Conservation (phyloP, 2,329 filamentous ascomycete species). For the Emmonsiellopsis sp. region DNA sequence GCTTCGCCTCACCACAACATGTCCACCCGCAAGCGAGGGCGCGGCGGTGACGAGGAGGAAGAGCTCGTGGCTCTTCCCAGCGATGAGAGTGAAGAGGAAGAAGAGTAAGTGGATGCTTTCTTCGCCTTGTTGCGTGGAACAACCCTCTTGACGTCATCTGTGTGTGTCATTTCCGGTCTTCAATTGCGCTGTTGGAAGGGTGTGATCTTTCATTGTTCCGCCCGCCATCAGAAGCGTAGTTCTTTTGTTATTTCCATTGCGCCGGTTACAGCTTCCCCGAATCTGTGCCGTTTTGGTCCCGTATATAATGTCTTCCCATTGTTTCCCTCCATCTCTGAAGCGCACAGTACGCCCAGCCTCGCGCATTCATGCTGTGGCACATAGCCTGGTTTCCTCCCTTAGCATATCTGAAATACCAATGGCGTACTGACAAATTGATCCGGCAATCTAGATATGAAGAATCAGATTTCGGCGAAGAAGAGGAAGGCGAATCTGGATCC, state of each 20-base stretch:
- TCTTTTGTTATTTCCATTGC: background rate
- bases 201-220: background rate
- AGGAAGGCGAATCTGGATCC: constrained; percentile 10
- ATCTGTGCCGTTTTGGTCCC: background rate
- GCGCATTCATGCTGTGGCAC: background rate
- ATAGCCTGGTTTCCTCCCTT: background rate
- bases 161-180: background rate
- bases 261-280: background rate
- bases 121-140: background rate
- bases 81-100: constrained; percentile 42
- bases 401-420: background rate
- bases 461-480: constrained; percentile 20
- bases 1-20: constrained; percentile 19
- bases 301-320: background rate
- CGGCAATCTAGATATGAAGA: constrained; percentile 22
- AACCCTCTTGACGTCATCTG: constrained; percentile 3
- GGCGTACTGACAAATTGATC: background rate
- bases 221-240: background rate
- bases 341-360: background rate
- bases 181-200: background rate
- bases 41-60: constrained; percentile 39
- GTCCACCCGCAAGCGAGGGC: constrained; percentile 43
- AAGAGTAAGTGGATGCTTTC: constrained; percentile 23
- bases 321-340: background rate
- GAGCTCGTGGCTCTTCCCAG: constrained; percentile 41